Percentiles rank a stretch among this genome's conserved stretches.
phyloP scores from a whole-genome alignment of 140 eudicot genomes.

The Senecio squalidus region DNA sequence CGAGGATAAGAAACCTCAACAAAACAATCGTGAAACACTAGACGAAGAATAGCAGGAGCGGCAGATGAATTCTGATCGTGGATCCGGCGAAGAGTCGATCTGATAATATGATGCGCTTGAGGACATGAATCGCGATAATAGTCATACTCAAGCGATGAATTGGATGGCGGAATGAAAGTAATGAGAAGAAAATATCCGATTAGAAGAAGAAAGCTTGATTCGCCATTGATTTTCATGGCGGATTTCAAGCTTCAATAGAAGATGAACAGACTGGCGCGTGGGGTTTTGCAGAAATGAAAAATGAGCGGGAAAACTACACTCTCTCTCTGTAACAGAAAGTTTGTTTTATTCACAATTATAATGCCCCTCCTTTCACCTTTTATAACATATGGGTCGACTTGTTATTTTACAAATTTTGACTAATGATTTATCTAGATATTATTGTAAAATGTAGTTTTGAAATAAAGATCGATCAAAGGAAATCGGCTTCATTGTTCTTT shows the following conservation, averaged over 20 bases:
- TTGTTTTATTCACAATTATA: too few relatives aligned
- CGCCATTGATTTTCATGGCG: slow-evolving; percentile 43
- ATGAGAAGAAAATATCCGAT: slow-evolving; percentile 37
- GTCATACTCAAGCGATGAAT: slow-evolving; percentile 48
- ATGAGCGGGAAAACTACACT: too few relatives aligned
- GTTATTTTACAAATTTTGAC: too few relatives aligned
- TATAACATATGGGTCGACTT: too few relatives aligned
- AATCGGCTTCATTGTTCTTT: too few relatives aligned
- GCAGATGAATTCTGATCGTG: slow-evolving; percentile 20
- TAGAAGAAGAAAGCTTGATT: slow-evolving; percentile 1
- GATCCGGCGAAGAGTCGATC: slow-evolving; percentile 35
- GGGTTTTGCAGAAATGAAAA: too few relatives aligned
- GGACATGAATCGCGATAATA: slow-evolving; percentile 68
- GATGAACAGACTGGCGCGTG: too few relatives aligned
- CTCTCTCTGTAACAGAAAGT: too few relatives aligned
- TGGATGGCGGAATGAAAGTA: slow-evolving; percentile 24
- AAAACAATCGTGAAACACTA: slow-evolving; percentile 72
- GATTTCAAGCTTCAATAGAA: slow-evolving; percentile 7
- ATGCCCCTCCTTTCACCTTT: too few relatives aligned
- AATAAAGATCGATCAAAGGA: too few relatives aligned
- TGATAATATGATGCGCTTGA: slow-evolving; percentile 44
- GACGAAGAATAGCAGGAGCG: slow-evolving; percentile 55
- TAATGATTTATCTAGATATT: too few relatives aligned
- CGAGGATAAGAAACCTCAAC: slow-evolving; percentile 33
- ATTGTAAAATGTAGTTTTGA: too few relatives aligned